Percentiles rank a stretch among this genome's conserved stretches.
These are phyloP conservation scores for Harringtonia lauricola DNA, from an alignment of 2,329 filamentous ascomycete species.

Conservation along the genomic window DNA sequence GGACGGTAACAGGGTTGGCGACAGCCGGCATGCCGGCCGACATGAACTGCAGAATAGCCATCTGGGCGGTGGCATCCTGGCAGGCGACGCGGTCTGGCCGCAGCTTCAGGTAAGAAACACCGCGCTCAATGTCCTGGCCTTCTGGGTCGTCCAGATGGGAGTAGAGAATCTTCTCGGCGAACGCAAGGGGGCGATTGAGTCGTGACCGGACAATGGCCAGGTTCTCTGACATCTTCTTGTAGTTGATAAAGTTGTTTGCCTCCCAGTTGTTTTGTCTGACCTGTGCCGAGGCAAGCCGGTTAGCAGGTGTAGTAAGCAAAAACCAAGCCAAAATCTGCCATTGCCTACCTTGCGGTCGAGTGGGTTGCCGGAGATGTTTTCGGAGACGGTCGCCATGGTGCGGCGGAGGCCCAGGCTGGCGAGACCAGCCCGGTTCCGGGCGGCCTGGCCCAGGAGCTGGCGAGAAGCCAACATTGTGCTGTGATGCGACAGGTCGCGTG, in stretches of 20 bases:
- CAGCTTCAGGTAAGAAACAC: conserved; percentile 90
- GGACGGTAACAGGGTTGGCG: conserved; percentile 87
- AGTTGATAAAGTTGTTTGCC: conserved; percentile 96
- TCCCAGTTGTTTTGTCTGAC: conserved; percentile 96
- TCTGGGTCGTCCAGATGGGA: conserved; percentile 97
- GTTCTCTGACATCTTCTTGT: conserved; percentile 99
- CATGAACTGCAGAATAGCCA: conserved; percentile 99
- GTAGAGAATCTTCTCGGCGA: conserved; percentile 97
- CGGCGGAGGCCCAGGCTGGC: conserved; percentile 53
- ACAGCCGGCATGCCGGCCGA: conserved; percentile 93
- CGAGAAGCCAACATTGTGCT: conserved; percentile 54
- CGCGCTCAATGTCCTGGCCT: conserved; percentile 91
- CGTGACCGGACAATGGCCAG: conserved; percentile 78
- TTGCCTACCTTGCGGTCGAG: conserved; percentile 77
- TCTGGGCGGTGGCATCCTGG: conserved; percentile 98
- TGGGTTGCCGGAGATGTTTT: conserved; percentile 72
- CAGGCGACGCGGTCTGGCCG: conserved; percentile 96
- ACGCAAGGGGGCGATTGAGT: conserved; percentile 87
- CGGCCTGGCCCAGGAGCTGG: conserved; percentile 55
- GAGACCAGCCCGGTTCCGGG: conserved; percentile 47
- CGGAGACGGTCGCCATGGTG: conserved; percentile 72
- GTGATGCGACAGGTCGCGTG: conserved; percentile 8
- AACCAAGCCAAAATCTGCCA: conserved; percentile 17
- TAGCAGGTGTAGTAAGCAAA: background rate
- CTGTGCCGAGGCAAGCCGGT: conserved; percentile 20